Evolutionary conservation across 768 basidiomycete species (phyloP).

Genomic region (Grammothele lineata): DNA sequence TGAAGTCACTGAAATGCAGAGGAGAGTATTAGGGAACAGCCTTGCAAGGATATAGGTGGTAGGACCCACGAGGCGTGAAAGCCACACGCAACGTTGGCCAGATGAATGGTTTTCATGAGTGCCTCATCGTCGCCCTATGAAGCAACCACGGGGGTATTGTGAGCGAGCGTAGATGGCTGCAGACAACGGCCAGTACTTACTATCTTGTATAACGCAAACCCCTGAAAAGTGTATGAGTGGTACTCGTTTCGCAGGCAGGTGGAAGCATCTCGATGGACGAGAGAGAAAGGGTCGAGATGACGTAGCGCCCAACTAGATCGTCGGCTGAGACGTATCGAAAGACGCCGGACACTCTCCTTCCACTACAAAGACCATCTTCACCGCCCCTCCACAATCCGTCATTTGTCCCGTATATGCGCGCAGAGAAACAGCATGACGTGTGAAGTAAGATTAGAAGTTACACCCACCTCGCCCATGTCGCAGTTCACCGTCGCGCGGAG

Average conservation of each 20-base stretch:
- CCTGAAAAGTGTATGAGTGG: no score
- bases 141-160: not conserved
- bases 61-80: constrained; percentile 55
- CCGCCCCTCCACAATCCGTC: no score
- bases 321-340: no score
- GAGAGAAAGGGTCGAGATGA: no score
- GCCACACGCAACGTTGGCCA: constrained; percentile 55
- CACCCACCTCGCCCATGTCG: constrained; percentile 30
- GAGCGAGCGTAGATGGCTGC: not conserved
- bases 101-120: constrained; percentile 32
- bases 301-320: no score
- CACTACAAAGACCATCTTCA: no score
- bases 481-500: constrained; percentile 29
- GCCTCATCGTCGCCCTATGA: constrained; percentile 27
- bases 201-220: constrained; percentile 27
- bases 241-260: no score
- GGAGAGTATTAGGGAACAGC: not conserved
- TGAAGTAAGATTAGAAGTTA: no score
- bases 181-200: constrained; percentile 8
- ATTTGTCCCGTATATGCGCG: no score
- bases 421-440: no score
- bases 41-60: not conserved
- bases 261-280: no score
- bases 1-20: constrained; percentile 46
- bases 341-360: no score